Percentiles rank a stretch among this genome's conserved stretches.
Evolutionary conservation across 257 asterid genomes (phyloP).

Genomic region (Primulina tabacum): DNA sequence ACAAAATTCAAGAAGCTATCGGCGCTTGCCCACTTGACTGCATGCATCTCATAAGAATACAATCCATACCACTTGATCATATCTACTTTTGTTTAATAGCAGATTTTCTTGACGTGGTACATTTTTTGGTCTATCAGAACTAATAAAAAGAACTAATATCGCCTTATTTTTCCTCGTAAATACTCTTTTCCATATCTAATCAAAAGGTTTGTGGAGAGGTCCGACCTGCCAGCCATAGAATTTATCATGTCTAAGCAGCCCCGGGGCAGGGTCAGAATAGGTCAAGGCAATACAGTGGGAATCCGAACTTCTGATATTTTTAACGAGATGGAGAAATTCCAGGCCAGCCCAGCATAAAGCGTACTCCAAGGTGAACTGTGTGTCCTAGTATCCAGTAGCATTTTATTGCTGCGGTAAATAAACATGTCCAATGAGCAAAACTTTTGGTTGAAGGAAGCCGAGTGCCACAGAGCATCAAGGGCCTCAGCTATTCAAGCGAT

Average conservation of each 20-base stretch:
- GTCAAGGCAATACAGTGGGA: conserved; percentile 71
- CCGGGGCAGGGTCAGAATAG: conserved; percentile 67
- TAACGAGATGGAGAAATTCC: conserved; percentile 73
- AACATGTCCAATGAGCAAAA: conserved; percentile 5
- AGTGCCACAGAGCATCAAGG: conserved; percentile 38
- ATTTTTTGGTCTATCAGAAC: neutral
- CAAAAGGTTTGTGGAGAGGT: conserved; percentile 62
- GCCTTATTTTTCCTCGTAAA: neutral
- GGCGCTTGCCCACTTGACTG: conserved; percentile 87
- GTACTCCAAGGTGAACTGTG: conserved; percentile 44
- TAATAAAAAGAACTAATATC: conserved; percentile 5
- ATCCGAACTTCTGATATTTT: conserved; percentile 56
- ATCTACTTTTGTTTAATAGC: neutral
- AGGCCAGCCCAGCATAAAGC: conserved; percentile 48
- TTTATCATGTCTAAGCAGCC: conserved; percentile 87
- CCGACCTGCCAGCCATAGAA: conserved; percentile 82
- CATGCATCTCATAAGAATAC: conserved; percentile 80
- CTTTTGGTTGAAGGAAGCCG: conserved; percentile 41
- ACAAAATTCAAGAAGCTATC: conserved; percentile 76
- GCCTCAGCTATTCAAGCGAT: conserved; percentile 75
- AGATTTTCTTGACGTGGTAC: neutral
- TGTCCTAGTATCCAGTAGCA: neutral
- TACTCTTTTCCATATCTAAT: neutral
- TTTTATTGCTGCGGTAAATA: neutral
- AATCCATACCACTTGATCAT: neutral